Evolutionary conservation across 106 monocot species (phyloP), one percentile per base, ranked within the genome.

Genomic region (Phalaenopsis aphrodite): DNA sequence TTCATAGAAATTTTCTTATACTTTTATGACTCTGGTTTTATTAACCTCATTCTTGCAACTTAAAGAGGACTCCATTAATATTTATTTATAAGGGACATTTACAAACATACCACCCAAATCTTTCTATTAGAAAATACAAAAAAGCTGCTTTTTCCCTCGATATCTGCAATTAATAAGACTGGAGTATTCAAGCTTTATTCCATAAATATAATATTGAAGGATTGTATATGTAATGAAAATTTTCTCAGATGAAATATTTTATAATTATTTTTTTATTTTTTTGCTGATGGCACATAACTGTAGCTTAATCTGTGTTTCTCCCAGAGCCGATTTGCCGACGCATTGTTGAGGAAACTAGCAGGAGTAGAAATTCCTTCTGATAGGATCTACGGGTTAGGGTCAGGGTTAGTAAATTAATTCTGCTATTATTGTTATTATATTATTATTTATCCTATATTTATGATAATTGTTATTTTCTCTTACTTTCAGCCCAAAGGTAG

Each of bases 301-400:
- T 64, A 21, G 64, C 64, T 84, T 17, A 10, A 21, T 55, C 82
- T 55, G 68, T 61, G 57, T 74, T 73, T 66, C 18, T 75, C 45
- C 19, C 77, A 99, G 99, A 85, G 87, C 80, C 88, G 99, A 80
- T 99, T 99, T 93, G 95, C 95, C 66, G 95, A 91, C 83, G 93
- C 89, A 64, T 80, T 99, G 76, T 79, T 99, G 69, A 83, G 80
- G 78, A 89, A 95, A 78, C 56, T 99, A 41, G 99, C 89, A 56
- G 99, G 99, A 76, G 80, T 99, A 78, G 85, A 77, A 58, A 78
- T 99, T 67, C 95, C 91, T 55, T 72, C 95, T 75, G 87, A 95
- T 49, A 91, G 85, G 78, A 99, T 99, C 24, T 99, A 95, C 81
- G 99, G 95, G 5, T 81, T 99, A 46, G 99, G 99, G 48, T 87